These are phyloP conservation scores for Saccharum spontaneum DNA, from an alignment of 176 grass and related monocot species.

Conservation along the genomic window DNA sequence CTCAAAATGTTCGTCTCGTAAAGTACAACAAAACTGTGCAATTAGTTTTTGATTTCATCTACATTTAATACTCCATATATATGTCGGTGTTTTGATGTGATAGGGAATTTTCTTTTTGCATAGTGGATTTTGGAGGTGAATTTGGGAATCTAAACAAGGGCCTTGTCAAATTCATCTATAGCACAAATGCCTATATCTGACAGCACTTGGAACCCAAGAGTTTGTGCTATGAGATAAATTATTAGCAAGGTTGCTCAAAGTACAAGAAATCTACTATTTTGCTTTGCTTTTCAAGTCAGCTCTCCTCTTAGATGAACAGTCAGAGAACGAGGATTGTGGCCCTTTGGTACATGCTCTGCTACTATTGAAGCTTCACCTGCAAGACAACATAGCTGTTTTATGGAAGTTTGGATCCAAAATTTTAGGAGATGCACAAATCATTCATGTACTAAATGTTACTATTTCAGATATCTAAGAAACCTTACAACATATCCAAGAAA, in stretches of 20 bases:
- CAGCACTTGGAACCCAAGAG: slow-evolving; percentile 67
- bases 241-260: slow-evolving; percentile 17
- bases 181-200: slow-evolving; percentile 98
- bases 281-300: slow-evolving; percentile 86
- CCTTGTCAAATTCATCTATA: slow-evolving; percentile 99
- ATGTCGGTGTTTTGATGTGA: too few species aligned
- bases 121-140: too few species aligned
- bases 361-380: slow-evolving; percentile 93
- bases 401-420: not conserved
- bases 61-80: too few species aligned
- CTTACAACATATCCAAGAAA: too few species aligned
- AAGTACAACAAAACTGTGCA: too few species aligned
- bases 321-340: slow-evolving; percentile 91
- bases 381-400: slow-evolving; percentile 32
- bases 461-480: too few species aligned
- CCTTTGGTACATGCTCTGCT: slow-evolving; percentile 98
- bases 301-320: slow-evolving; percentile 97
- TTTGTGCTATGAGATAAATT: slow-evolving; percentile 4
- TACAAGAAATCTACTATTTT: not conserved
- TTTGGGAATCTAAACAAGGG: too few species aligned
- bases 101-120: too few species aligned
- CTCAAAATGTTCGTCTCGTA: too few species aligned
- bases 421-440: too few species aligned
- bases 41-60: too few species aligned
- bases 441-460: too few species aligned